Evolutionary conservation across 805 yeast genomes (phyloP).

Genomic region (Metschnikowia proteae): DNA sequence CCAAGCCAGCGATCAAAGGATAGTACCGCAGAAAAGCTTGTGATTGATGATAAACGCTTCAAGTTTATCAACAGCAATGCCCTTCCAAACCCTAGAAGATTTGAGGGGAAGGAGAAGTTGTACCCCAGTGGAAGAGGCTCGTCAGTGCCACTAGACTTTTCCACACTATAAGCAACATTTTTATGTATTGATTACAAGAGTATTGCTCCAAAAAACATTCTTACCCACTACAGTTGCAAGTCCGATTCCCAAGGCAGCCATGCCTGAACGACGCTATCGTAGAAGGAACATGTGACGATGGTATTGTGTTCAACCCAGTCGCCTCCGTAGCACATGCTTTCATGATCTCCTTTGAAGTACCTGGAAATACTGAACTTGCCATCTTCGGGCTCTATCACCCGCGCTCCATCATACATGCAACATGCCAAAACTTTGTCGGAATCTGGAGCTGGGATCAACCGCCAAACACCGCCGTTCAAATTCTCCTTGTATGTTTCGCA

Average conservation of each 20-base stretch:
- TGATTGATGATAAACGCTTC: slow-evolving; percentile 69
- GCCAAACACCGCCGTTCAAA: slow-evolving; percentile 95
- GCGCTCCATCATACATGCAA: slow-evolving; percentile 95
- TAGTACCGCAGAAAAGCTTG: slow-evolving; percentile 25
- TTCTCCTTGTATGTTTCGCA: slow-evolving; percentile 40
- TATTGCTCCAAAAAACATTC: background rate
- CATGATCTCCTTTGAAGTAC: slow-evolving; percentile 65
- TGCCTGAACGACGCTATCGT: slow-evolving; percentile 74
- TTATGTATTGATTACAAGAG: background rate
- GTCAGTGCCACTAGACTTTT: slow-evolving; percentile 77
- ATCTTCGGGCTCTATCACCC: slow-evolving; percentile 43
- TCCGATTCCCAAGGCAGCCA: slow-evolving; percentile 47
- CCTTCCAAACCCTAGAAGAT: slow-evolving; percentile 84
- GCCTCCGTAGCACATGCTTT: slow-evolving; percentile 94
- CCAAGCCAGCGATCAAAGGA: slow-evolving; percentile 26
- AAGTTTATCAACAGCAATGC: slow-evolving; percentile 62
- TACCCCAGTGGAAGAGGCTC: slow-evolving; percentile 96
- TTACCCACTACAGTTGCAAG: background rate
- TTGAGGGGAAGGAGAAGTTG: slow-evolving; percentile 62
- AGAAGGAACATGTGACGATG: slow-evolving; percentile 85
- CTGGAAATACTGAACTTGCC: slow-evolving; percentile 28
- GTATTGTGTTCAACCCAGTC: slow-evolving; percentile 62
- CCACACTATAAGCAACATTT: slow-evolving; percentile 12
- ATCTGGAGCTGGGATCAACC: slow-evolving; percentile 62
- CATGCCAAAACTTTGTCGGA: slow-evolving; percentile 61